These are phyloP conservation scores for Kluyveromyces wickerhamii DNA, from an alignment of 805 yeast species.

Conservation along the genomic window DNA sequence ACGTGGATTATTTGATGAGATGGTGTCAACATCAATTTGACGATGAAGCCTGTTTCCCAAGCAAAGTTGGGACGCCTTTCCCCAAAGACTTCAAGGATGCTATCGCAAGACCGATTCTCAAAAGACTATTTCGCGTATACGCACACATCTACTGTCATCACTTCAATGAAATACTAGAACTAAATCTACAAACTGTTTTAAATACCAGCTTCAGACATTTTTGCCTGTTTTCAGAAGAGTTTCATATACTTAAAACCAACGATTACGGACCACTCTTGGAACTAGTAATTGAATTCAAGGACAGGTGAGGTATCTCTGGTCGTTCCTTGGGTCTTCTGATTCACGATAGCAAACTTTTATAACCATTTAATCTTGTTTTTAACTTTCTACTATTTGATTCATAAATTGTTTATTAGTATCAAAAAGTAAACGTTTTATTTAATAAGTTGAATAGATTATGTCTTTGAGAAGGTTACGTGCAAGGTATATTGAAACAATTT, in stretches of 20 bases:
- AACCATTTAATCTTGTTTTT: no score
- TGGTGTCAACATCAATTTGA: slow-evolving; percentile 95
- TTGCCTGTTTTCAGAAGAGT: slow-evolving; percentile 79
- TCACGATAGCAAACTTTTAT: no score
- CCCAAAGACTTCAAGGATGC: slow-evolving; percentile 68
- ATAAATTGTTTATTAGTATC: no score
- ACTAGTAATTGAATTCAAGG: slow-evolving; percentile 46
- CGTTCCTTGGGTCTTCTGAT: no score
- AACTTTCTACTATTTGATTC: no score
- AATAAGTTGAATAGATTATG: no score
- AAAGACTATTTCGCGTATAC: slow-evolving; percentile 85
- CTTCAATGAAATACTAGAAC: slow-evolving; percentile 87
- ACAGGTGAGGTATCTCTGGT: no score
- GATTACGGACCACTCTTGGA: slow-evolving; percentile 93
- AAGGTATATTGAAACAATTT: no score
- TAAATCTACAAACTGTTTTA: slow-evolving; percentile 85
- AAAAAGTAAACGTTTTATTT: no score
- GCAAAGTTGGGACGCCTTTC: slow-evolving; percentile 85
- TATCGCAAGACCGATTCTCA: slow-evolving; percentile 77
- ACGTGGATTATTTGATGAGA: slow-evolving; percentile 84
- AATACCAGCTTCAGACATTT: slow-evolving; percentile 94
- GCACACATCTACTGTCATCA: slow-evolving; percentile 98
- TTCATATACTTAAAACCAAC: slow-evolving; percentile 61
- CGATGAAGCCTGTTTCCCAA: slow-evolving; percentile 84
- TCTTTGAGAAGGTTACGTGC: no score